Base-by-base conservation (phyloP, 176 grass and related monocot genomes). In the Zoysia pacifica region DNA sequence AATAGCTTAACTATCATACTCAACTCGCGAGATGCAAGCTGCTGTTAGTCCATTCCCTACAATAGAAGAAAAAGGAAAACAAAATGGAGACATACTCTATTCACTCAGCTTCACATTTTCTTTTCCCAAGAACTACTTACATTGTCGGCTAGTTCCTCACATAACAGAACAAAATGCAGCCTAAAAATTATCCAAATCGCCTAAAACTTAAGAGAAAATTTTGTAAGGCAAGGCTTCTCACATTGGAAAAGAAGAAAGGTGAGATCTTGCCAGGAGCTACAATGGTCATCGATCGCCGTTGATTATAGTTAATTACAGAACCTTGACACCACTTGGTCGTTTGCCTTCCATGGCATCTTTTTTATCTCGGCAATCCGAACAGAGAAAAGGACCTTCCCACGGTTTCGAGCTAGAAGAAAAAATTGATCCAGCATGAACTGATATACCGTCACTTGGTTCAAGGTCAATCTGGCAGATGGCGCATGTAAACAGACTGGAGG, bases 331-430 rank as follows among this genome's bases (percentile, higher is more conserved):
- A 56, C 91, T 94, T 1, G 91, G 89, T 9, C 87, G 94, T 84
- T 94, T 97, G 52, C 94, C 94, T 90, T 97, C 91, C 94, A 97
- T 97, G 2, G 94, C 94, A 55, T 97, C 94, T 87, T 97, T 97
- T 69, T 97, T 97, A 44, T 90, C 85, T 14, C 94, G 89, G 82
- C 94, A 97, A 69, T 97, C 94, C 3, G 54, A 77, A 64, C 94
- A 97, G 8, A 97, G 91, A 78, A 97, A 97, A 49, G 91, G 91
- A 6, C 91, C 91, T 88, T 97, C 87, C 94, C 94, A 97, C 62
- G 94, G 91, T 82, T 90, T 94, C 12, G 91, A 87, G 55, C 83
- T 94, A 2, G 87, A 92, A 49, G 94, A 97, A 74, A 97, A 94
- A 54, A 97, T 87, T 9, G 87, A 89, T 75, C 91, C 87, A 1